Conservation (phyloP, 352 stramenopile genomes). For the Peronospora farinosa region DNA sequence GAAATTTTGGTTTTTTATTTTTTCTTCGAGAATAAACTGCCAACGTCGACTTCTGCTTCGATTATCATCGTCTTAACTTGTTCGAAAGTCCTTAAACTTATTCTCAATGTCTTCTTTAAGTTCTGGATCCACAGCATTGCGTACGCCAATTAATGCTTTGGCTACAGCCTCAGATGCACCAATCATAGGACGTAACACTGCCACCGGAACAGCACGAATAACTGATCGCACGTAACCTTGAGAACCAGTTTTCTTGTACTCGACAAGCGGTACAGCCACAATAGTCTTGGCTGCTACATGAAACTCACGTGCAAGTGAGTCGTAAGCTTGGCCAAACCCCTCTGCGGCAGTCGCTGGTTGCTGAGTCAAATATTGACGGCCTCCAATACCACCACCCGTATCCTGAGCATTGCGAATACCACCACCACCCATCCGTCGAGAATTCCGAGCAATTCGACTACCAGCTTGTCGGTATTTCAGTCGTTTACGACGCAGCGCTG, state of each 20-base stretch:
- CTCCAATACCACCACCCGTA: conserved; percentile 61
- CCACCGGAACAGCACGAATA: conserved; percentile 82
- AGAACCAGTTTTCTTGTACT: conserved; percentile 88
- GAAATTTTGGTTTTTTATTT: too few relatives aligned
- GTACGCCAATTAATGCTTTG: conserved; percentile 80
- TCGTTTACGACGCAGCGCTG: conserved; percentile 53
- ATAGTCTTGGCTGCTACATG: conserved; percentile 85
- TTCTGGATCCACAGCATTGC: conserved; percentile 83
- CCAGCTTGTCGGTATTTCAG: conserved; percentile 75
- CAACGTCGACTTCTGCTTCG: too few relatives aligned
- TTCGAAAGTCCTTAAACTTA: conserved; percentile 87
- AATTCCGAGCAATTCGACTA: conserved; percentile 77
- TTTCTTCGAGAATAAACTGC: too few relatives aligned
- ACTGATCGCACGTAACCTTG: conserved; percentile 84
- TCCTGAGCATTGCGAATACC: conserved; percentile 73
- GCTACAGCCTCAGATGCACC: conserved; percentile 79
- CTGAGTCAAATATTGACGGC: conserved; percentile 73
- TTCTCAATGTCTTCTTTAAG: conserved; percentile 89
- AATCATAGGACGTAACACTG: conserved; percentile 83
- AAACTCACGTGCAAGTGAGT: conserved; percentile 75
- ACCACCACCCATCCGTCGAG: conserved; percentile 63
- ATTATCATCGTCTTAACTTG: conserved; percentile 22
- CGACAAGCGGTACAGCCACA: conserved; percentile 80
- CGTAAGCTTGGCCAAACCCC: conserved; percentile 79
- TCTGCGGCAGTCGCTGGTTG: conserved; percentile 79